Evolutionary conservation across 306 rosid genomes (phyloP).

Genomic region (Erythrophleum fordii): DNA sequence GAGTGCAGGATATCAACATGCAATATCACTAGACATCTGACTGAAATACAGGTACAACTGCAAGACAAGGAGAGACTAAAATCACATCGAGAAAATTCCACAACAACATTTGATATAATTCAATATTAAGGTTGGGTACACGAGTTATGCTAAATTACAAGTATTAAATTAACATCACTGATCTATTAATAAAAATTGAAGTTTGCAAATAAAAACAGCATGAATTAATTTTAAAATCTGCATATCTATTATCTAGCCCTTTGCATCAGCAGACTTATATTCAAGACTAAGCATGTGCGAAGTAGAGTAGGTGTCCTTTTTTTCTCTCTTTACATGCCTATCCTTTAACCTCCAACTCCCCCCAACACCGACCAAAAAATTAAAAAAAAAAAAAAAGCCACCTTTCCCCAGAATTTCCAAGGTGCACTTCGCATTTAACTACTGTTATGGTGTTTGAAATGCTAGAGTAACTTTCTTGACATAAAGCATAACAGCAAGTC

Average conservation of each 20-base stretch:
- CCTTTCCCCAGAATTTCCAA: neutral
- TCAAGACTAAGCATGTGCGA: neutral
- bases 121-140: neutral
- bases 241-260: neutral
- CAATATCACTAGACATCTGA: conserved; percentile 1
- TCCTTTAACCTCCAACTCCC: neutral
- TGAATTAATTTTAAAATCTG: neutral
- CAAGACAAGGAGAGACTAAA: neutral
- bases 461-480: neutral
- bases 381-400: neutral
- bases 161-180: neutral
- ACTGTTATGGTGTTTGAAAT: neutral
- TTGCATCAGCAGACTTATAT: neutral
- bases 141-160: neutral
- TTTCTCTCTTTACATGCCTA: neutral
- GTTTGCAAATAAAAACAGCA: neutral
- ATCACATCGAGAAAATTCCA: neutral
- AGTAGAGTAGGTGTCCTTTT: neutral
- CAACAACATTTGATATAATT: neutral
- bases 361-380: neutral
- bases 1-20: neutral
- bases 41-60: neutral
- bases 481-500: neutral
- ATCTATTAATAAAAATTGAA: neutral
- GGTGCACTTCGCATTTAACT: neutral